Base-by-base conservation (phyloP, 495 filamentous ascomycete genomes). In the Pseudoneurospora amorphoporcata region DNA sequence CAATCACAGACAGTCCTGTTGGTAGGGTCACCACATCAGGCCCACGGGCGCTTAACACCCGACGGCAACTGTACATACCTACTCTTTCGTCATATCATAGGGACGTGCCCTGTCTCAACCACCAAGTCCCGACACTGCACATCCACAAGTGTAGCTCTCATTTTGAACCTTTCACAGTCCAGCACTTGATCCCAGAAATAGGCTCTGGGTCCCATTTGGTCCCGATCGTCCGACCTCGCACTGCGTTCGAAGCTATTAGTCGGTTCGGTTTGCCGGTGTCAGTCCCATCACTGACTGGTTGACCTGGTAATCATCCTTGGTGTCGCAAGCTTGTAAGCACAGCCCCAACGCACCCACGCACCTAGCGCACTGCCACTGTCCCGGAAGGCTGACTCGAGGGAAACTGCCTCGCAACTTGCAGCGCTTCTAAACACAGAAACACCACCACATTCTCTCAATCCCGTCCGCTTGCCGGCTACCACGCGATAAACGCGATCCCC, bases 401-500 rank as follows among this genome's bases (percentile, higher is more conserved):
- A 80, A 71, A 77, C 74, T 80, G 79, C 80, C 79, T 80, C 74
- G 29, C 53, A 65, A 65, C 29, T 65, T 6, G 79, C 74, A 73
- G 47, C 70, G 69, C 40, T 81, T 80, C 80, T 81, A 81, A 80
- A 79, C 73, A 82, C 79, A 79, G 80, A 74, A 81, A 79, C 80
- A 81, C 73, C 80, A 81, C 73, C 76, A 77, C 73, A 58, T 58
- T 72, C 41, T 29, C 70, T 37, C 53, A 35, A n/a, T 70, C 58
- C 45, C 68, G n/a, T 29, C 70, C 70, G 37, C n/a, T 37, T 68
- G 42, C 69, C 70, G 58, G 68, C 75, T 75, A 71, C 72, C 68
- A 73, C 53, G 68, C n/a, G n/a, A n/a, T n/a, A n/a, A n/a, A n/a
- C n/a, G n/a, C 72, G 73, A 75, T 72, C 68, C 38, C 47, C 70